Evolutionary conservation across 176 grass and related monocot genomes (phyloP).

Genomic region (Eremochloa ophiuroides): DNA sequence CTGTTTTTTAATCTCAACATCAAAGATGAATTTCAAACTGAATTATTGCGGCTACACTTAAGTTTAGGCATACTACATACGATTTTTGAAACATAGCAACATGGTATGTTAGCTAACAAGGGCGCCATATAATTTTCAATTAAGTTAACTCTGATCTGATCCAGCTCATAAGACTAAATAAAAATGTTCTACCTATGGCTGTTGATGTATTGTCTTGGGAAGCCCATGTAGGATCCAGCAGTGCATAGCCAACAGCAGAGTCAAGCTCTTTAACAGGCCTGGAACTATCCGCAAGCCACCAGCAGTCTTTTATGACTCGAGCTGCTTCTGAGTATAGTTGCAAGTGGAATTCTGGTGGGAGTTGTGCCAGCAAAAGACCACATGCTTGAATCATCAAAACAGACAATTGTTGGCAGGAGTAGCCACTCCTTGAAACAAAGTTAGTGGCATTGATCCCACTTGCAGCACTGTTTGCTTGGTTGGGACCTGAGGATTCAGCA

Average conservation of each 20-base stretch:
- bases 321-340: constrained; percentile 91
- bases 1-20: no score
- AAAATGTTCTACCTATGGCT: constrained; percentile 57
- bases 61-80: no score
- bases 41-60: no score
- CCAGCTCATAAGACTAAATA: constrained; percentile 14
- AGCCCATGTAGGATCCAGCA: constrained; percentile 90
- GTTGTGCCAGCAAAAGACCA: constrained; percentile 89
- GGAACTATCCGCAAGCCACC: constrained; percentile 89
- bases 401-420: constrained; percentile 82
- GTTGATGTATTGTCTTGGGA: constrained; percentile 97
- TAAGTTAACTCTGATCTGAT: constrained; percentile 20
- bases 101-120: no score
- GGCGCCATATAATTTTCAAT: no score
- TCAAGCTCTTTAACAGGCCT: constrained; percentile 90
- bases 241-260: constrained; percentile 92
- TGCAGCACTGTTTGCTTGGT: constrained; percentile 44
- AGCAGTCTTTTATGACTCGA: constrained; percentile 93
- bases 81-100: no score
- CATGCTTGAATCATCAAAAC: constrained; percentile 99
- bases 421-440: constrained; percentile 94
- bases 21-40: no score
- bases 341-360: constrained; percentile 92
- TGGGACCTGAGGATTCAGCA: constrained; percentile 55
- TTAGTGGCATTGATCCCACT: constrained; percentile 64